Evolutionary conservation across 2,329 filamentous ascomycete genomes (phyloP), one percentile per base, ranked within the genome.

Genomic region (Calonectria hawksworthii): DNA sequence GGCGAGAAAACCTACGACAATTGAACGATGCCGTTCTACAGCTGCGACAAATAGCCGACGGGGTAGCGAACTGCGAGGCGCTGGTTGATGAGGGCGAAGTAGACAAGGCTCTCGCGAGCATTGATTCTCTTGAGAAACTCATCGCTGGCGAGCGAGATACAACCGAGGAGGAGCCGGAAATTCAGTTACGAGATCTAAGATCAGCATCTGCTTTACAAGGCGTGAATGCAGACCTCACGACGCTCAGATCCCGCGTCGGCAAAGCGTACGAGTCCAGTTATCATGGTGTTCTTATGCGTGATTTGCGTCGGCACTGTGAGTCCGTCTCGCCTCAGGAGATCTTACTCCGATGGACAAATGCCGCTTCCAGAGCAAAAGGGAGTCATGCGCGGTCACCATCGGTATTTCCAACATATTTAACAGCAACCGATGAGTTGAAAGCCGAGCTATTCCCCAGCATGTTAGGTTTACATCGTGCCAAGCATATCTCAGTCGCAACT

Each of bases 201-300:
- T 91, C 91, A 6, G 91, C 98, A 36, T 93, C 92, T 67, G 96
- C 96, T 11, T 88, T 99, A 21, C 93, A 96, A 81, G 94, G 95
- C 0, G 92, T 98, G 18, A 93, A 93, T 70, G 90, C 93, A 54
- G 96, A 98, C 75, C 89, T 99, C 51, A 89, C 92, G 61, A 91
- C 93, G 41, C 86, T 99, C 63, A 93, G 95, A 73, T 91, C 92
- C 77, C 93, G 95, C 3, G 95, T 98, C 73, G 97, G 97, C 28
- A 96, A 94, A 84, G 94, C 93, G 0, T 99, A 96, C 82, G 96
- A 99, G 83, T 87, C 90, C 2, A 93, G 93, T 56, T 98, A 99
- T 80, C 88, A 97, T 36, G 91, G 93, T 74, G 91, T 94, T 34
- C 88, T 99, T 23, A 89, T 99, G 36, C 90, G 89, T 4, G 97